A percentile compares a stretch with the other conserved stretches of the same genome.
These are phyloP conservation scores for Carex parvula DNA, from an alignment of 176 grass and related monocot species.

Conservation along the genomic window DNA sequence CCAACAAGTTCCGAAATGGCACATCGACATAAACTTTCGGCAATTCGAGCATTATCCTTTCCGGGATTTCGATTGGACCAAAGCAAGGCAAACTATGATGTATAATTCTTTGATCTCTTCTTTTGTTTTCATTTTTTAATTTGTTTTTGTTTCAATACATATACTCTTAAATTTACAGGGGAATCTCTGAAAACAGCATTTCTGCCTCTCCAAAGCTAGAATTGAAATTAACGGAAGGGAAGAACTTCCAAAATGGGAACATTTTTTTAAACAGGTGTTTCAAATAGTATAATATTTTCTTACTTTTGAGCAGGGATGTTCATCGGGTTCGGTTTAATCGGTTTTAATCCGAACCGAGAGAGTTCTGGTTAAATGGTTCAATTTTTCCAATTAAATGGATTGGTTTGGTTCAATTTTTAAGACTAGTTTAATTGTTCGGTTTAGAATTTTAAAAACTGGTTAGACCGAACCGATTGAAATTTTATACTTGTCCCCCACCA, in stretches of 20 bases:
- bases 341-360: too few species aligned
- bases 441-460: too few species aligned
- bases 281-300: constrained; percentile 10
- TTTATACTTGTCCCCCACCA: too few species aligned
- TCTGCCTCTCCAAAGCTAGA: constrained; percentile 18
- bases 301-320: background rate
- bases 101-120: constrained; percentile 8
- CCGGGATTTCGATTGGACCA: constrained; percentile 12
- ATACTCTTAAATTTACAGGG: constrained; percentile 29
- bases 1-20: constrained; percentile 11
- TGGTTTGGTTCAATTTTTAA: too few species aligned
- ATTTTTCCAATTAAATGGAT: too few species aligned
- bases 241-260: constrained; percentile 24
- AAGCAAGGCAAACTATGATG: constrained; percentile 6
- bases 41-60: background rate
- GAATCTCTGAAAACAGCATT: constrained; percentile 24
- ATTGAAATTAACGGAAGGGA: constrained; percentile 7
- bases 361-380: too few species aligned
- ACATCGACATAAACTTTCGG: background rate
- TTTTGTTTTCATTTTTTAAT: background rate
- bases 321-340: too few species aligned
- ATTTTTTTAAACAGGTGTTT: constrained; percentile 27
- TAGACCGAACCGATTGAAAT: too few species aligned
- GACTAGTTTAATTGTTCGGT: too few species aligned
- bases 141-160: background rate